Evolutionary conservation across 108 stramenopile species (phyloP), one percentile per base, ranked within the genome.

Genomic region (Phaeodactylum tricornutum): DNA sequence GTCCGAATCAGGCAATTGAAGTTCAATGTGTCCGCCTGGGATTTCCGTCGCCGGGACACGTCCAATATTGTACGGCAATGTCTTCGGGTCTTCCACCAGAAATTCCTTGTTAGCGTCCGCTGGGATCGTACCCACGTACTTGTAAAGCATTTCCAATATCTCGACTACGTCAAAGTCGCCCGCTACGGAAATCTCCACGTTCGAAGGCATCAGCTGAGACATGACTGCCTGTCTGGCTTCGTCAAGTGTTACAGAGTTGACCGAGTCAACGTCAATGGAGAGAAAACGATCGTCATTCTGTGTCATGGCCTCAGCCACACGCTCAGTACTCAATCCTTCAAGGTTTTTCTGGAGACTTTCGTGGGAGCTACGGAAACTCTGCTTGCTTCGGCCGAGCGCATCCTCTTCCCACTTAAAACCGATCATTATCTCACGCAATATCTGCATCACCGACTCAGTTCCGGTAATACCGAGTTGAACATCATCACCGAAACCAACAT

Each of bases 351-450:
- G 67, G 20, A 92, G 51, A 55, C 81, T 79, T 46, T 92, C 88
- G 58, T 92, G 85, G 9, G 84, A 61, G 17, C 76, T 82, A 22
- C 80, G 70, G 74, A 82, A 94, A 41, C 82, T 84, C 39, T 87
- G 84, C 62, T 93, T 93, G 43, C 92, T 92, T 11, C 97, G 67
- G 28, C 87, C 87, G 29, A 98, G 57, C 0, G 97, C 97, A 66
- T 98, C 97, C 29, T 79, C 74, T 58, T 98, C 97, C 93, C 93
- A 98, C 23, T 84, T 79, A 72, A 94, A 98, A 16, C 86, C 83
- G 25, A 81, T 66, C 38, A 98, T 60, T 39, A 98, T 93, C 50
- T 92, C 86, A 39, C 94, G 75, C 36, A 92, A 70, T 48, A 98
- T 74, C 65, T 98, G 87, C 68, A 96, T 59, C 0, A 90, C 93